These are phyloP conservation scores for Boletales sp. DNA, from an alignment of 768 basidiomycete genomes.

Conservation along the genomic window DNA sequence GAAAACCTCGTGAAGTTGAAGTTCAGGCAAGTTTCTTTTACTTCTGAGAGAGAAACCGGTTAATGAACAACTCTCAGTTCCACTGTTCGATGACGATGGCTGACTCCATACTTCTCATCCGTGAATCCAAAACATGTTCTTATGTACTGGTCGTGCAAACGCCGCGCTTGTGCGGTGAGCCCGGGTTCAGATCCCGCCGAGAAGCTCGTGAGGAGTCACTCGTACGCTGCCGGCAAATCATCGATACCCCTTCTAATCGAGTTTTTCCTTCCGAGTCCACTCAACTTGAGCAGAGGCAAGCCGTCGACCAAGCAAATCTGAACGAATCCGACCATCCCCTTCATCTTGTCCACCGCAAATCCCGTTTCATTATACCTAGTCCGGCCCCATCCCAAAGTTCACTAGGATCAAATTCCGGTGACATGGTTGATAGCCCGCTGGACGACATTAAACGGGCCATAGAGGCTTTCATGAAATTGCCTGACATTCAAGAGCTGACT, in stretches of 20 bases:
- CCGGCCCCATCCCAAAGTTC: constrained; percentile 16
- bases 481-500: constrained; percentile 26
- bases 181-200: constrained; percentile 80
- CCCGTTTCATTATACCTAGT: constrained; percentile 43
- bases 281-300: constrained; percentile 28
- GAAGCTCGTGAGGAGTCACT: constrained; percentile 63
- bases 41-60: constrained; percentile 2
- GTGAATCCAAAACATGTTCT: constrained; percentile 90
- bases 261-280: constrained; percentile 24
- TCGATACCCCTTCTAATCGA: constrained; percentile 29
- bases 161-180: constrained; percentile 88
- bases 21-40: constrained; percentile 66
- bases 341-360: constrained; percentile 46
- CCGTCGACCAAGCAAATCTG: constrained; percentile 31
- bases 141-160: constrained; percentile 95
- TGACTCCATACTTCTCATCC: constrained; percentile 86
- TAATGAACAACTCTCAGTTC: constrained; percentile 49
- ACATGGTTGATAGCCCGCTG: constrained; percentile 16
- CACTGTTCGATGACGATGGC: constrained; percentile 95
- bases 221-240: constrained; percentile 78
- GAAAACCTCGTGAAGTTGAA: constrained; percentile 84
- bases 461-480: constrained; percentile 28
- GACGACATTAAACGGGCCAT: constrained; percentile 26
- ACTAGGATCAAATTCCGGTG: constrained; percentile 11
- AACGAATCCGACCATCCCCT: constrained; percentile 56